phyloP scores from a whole-genome alignment of 495 filamentous ascomycete species.

The Elaphomyces granulatus region DNA sequence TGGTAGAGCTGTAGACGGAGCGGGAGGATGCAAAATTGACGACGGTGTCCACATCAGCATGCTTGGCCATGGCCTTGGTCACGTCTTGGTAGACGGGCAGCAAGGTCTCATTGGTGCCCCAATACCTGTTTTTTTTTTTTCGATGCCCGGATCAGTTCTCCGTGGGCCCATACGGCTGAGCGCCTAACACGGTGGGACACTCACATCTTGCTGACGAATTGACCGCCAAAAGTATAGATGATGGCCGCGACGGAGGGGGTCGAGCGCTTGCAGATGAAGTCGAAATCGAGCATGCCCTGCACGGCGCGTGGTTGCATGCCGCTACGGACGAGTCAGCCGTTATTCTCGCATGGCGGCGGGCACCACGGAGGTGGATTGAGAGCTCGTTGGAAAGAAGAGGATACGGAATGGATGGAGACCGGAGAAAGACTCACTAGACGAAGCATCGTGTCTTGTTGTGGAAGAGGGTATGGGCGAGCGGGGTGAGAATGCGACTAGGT shows the following conservation, averaged over 20 bases:
- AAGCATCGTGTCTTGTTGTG: constrained; percentile 99
- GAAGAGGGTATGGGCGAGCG: constrained; percentile 80
- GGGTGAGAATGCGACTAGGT: constrained; percentile 83
- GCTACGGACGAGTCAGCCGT: constrained; percentile 25
- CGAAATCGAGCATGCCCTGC: constrained; percentile 99
- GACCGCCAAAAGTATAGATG: constrained; percentile 98
- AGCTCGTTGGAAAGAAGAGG: no score
- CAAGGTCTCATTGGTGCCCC: constrained; percentile 98
- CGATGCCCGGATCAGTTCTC: constrained; percentile 6
- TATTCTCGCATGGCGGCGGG: neutral
- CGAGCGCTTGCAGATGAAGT: constrained; percentile 99
- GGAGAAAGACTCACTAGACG: constrained; percentile 72
- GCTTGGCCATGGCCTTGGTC: constrained; percentile 88
- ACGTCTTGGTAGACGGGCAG: constrained; percentile 96
- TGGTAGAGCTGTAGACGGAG: constrained; percentile 91
- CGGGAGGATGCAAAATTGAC: constrained; percentile 99
- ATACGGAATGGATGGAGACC: no score
- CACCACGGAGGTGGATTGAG: no score
- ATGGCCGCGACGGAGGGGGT: constrained; percentile 97
- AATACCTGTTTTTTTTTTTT: constrained; percentile 61
- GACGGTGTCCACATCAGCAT: constrained; percentile 89
- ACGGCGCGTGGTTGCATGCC: constrained; percentile 95
- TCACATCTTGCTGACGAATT: constrained; percentile 99
- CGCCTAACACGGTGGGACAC: no score
- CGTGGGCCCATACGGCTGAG: no score